These are phyloP conservation scores for Clitoria ternatea DNA, from an alignment of 306 rosid species.

Conservation along the genomic window DNA sequence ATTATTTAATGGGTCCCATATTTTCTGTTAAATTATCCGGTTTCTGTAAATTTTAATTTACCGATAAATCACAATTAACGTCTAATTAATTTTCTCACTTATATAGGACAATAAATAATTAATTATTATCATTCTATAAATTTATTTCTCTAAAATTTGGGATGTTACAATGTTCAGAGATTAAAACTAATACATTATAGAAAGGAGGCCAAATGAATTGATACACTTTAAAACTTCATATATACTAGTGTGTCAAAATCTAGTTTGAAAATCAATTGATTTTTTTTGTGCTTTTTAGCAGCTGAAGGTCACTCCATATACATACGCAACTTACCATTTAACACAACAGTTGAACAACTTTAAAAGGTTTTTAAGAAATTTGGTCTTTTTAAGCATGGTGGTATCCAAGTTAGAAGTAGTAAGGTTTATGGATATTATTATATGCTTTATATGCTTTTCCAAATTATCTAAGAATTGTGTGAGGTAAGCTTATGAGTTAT, in stretches of 20 bases:
- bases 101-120: too few relatives aligned
- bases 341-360: slow-evolving; percentile 85
- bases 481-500: slow-evolving; percentile 28
- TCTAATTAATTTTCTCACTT: too few relatives aligned
- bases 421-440: slow-evolving; percentile 36
- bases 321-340: slow-evolving; percentile 79
- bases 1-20: too few relatives aligned
- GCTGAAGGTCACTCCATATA: slow-evolving; percentile 96
- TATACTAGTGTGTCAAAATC: slow-evolving; percentile 3
- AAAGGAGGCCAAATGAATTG: not conserved
- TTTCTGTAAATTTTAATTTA: too few relatives aligned
- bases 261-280: slow-evolving; percentile 26
- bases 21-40: too few relatives aligned
- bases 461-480: slow-evolving; percentile 15
- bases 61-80: too few relatives aligned
- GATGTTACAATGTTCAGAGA: slow-evolving; percentile 8
- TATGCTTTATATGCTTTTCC: slow-evolving; percentile 19
- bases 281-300: slow-evolving; percentile 28
- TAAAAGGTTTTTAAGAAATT: slow-evolving; percentile 80
- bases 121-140: too few relatives aligned
- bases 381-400: slow-evolving; percentile 86
- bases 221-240: slow-evolving; percentile 17
- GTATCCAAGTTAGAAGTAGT: slow-evolving; percentile 96
- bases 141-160: too few relatives aligned
- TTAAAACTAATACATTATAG: not conserved